Evolutionary conservation across 495 filamentous ascomycete genomes (phyloP).

Genomic region (Penicillium paxilli): DNA sequence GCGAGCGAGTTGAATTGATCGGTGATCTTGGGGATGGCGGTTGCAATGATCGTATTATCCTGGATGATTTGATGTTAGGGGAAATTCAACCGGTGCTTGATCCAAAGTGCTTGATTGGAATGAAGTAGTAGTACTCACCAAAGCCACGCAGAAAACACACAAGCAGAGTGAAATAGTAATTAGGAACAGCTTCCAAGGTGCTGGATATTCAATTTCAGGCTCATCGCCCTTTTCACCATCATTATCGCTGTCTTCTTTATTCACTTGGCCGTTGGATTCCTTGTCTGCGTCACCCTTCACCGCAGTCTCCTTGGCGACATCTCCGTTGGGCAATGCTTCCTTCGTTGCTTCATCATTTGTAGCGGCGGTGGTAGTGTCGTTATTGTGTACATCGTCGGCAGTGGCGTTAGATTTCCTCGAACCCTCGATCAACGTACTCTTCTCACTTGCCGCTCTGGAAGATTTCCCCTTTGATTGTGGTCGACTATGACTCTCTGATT

Average conservation of each 20-base stretch:
- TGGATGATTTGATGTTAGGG: too few species aligned
- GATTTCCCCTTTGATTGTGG: background rate
- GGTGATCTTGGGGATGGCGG: conserved; percentile 82
- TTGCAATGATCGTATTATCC: conserved; percentile 81
- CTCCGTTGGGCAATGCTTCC: conserved; percentile 5
- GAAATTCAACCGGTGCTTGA: too few species aligned
- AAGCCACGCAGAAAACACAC: conserved; percentile 64
- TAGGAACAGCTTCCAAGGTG: conserved; percentile 47
- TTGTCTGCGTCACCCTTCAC: conserved; percentile 1
- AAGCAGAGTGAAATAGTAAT: conserved; percentile 62
- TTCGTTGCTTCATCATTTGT: background rate
- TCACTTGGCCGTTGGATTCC: conserved; percentile 8
- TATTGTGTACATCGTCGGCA: conserved; percentile 7
- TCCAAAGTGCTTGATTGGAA: too few species aligned
- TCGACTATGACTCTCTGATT: conserved; percentile 3
- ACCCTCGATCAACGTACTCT: conserved; percentile 25
- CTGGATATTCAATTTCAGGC: conserved; percentile 51
- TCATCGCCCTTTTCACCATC: conserved; percentile 31
- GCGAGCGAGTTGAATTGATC: conserved; percentile 72
- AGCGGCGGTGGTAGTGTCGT: conserved; percentile 3
- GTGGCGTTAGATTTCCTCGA: background rate
- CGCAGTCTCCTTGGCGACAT: conserved; percentile 9
- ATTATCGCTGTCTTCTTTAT: conserved; percentile 4
- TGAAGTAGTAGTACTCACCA: conserved; percentile 35
- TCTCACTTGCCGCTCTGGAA: conserved; percentile 25